Percentiles rank a stretch among this genome's conserved stretches.
phyloP scores from a whole-genome alignment of 441 rosid genomes.

The Adansonia gregorii region DNA sequence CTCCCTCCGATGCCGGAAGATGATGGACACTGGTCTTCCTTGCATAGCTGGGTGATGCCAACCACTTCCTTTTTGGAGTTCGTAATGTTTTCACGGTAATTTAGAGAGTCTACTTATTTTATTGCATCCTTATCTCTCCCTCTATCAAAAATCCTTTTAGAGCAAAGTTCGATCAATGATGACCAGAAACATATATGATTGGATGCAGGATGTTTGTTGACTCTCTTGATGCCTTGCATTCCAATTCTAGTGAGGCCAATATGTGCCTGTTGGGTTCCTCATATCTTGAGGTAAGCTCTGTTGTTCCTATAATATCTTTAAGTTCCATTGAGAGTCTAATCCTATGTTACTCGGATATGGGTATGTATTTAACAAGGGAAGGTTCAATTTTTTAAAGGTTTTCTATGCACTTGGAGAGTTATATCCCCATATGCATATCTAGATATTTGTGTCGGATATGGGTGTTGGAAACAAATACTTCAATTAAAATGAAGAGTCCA shows the following conservation, averaged over 20 bases:
- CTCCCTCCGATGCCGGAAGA: conserved; percentile 99
- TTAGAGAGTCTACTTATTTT: conserved; percentile 8
- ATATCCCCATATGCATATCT: no score
- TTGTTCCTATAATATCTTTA: not conserved
- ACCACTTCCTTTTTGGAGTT: conserved; percentile 94
- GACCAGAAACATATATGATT: conserved; percentile 15
- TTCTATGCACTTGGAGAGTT: no score
- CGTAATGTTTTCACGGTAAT: conserved; percentile 86
- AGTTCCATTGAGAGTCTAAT: conserved; percentile 15
- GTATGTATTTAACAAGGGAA: no score
- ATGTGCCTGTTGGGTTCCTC: conserved; percentile 73
- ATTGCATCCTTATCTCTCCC: conserved; percentile 15
- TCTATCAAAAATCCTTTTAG: conserved; percentile 4
- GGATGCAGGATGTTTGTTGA: conserved; percentile 86
- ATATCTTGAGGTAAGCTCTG: conserved; percentile 63
- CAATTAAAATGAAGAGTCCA: no score
- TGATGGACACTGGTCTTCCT: conserved; percentile 89
- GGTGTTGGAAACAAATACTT: no score
- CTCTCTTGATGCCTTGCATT: conserved; percentile 78
- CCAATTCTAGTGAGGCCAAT: conserved; percentile 47
- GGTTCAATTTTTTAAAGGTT: no score
- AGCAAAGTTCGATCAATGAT: conserved; percentile 12
- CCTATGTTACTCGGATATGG: not conserved
- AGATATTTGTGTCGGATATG: no score
- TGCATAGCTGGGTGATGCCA: conserved; percentile 99